Evolutionary conservation across 1,284 basidiomycete genomes (phyloP), one percentile per base, ranked within the genome.

Genomic region (Marasmius tenuissimus): DNA sequence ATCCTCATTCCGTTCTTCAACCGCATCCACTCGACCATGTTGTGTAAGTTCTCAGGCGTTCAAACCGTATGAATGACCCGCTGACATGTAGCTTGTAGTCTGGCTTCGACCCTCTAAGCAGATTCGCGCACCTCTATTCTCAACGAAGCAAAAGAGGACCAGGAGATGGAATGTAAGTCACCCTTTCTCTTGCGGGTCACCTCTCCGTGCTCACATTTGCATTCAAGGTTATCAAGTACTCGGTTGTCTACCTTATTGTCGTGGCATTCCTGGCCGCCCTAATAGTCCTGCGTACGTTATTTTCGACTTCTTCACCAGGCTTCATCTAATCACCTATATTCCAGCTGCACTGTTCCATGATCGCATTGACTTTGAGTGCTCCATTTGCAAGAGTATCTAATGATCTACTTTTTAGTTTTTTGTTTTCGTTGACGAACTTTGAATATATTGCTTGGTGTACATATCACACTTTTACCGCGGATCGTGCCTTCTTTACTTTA

Each of bases 61-160:
- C 4, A 27, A 20, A 16, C 6, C 37, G 39, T 63, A 40, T 60
- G 14, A 56, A 64, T 2, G 55, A 16, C 48, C 66, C 37, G 51
- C 66, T 74, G n/a, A 70, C 59, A 20, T n/a, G 27, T 62, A 48
- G 4, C 18, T 40, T 59, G 33, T 56, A 93, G 92, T 94, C 79
- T 94, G 93, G 93, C 79, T 94, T 60, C 90, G 92, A 57, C 92
- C 92, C 6, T 93, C 93, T 49, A 96, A 95, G 78, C 95, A 97
- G 78, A 97, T 97, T 68, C 91, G 95, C 57, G 86, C 96, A 14
- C 97, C 97, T 22, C 85, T 99, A 66, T 99, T 97, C 83, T 96
- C 94, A 16, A 93, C 91, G 58, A 94, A 95, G 76, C 94, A 96
- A 77, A 94, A 94, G 80, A 85, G 91, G 68, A 92, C 94, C 73